Evolutionary conservation across 2,329 filamentous ascomycete species (phyloP).

Genomic region (Sphaerulina populicola): DNA sequence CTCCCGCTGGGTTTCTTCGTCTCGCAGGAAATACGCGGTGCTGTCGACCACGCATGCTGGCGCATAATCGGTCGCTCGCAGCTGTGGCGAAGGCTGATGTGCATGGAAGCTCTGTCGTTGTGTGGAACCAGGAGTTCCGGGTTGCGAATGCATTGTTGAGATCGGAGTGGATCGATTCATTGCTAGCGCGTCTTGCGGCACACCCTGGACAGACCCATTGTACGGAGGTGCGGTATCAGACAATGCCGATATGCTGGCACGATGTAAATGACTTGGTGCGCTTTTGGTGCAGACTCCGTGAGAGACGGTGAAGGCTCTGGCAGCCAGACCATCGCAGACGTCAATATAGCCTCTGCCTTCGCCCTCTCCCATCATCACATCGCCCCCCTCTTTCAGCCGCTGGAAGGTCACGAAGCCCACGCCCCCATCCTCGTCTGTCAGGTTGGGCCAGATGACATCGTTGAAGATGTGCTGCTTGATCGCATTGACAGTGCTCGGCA

Average conservation of each 20-base stretch:
- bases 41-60: slow-evolving; percentile 67
- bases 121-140: slow-evolving; percentile 26
- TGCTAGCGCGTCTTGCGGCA: slow-evolving; percentile 16
- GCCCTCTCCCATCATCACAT: slow-evolving; percentile 71
- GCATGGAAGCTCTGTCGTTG: slow-evolving; percentile 25
- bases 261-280: slow-evolving; percentile 32
- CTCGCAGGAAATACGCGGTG: slow-evolving; percentile 83
- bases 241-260: slow-evolving; percentile 37
- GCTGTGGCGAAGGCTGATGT: slow-evolving; percentile 24
- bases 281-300: slow-evolving; percentile 82
- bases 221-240: slow-evolving; percentile 30
- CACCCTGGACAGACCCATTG: slow-evolving; percentile 23
- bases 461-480: slow-evolving; percentile 96
- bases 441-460: slow-evolving; percentile 93
- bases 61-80: slow-evolving; percentile 15
- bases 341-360: slow-evolving; percentile 77
- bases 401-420: slow-evolving; percentile 87
- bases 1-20: slow-evolving; percentile 54
- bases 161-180: slow-evolving; percentile 24
- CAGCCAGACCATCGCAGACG: slow-evolving; percentile 78
- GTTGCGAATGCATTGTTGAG: slow-evolving; percentile 23
- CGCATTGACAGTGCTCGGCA: slow-evolving; percentile 82
- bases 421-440: slow-evolving; percentile 92
- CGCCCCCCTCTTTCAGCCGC: slow-evolving; percentile 79
- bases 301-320: slow-evolving; percentile 77